Percentiles rank a stretch among this genome's conserved stretches.
These are phyloP conservation scores for Kodamaea suecica DNA, from an alignment of 1,139 yeast genomes.

Conservation along the genomic window DNA sequence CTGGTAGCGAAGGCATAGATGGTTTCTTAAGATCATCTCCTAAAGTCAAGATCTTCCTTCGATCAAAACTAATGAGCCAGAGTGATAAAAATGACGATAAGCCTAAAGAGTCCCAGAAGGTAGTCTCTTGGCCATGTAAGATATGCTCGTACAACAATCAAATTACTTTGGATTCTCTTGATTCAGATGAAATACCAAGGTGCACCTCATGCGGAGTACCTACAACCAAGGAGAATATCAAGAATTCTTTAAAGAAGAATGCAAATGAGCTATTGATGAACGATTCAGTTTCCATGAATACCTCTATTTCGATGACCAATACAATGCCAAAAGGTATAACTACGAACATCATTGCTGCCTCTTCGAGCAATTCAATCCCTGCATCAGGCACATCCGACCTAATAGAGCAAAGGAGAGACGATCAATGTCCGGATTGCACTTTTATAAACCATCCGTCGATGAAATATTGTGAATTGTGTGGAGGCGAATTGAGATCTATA, in stretches of 20 bases:
- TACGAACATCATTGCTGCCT: too few species aligned
- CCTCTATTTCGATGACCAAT: too few species aligned
- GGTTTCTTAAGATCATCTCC: conserved; percentile 80
- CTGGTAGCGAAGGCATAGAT: conserved; percentile 45
- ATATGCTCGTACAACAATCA: conserved; percentile 75
- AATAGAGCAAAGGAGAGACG: too few species aligned
- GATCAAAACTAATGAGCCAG: background rate
- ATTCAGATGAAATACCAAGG: conserved; percentile 41
- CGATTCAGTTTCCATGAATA: too few species aligned
- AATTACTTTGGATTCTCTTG: conserved; percentile 33
- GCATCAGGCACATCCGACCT: too few species aligned
- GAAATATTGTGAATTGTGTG: conserved; percentile 83
- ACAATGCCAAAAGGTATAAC: too few species aligned
- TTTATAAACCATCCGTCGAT: conserved; percentile 81
- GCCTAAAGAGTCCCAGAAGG: conserved; percentile 1
- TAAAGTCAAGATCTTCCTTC: conserved; percentile 49
- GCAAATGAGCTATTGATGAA: too few species aligned
- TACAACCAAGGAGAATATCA: conserved; percentile 9
- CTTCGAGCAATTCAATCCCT: too few species aligned
- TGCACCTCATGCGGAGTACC: conserved; percentile 79
- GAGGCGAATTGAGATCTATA: conserved; percentile 46
- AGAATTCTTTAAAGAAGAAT: conserved; percentile 4
- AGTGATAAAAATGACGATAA: conserved; percentile 2
- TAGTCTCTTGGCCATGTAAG: conserved; percentile 72
- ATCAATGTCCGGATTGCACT: conserved; percentile 76